Evolutionary conservation across 139 green algal genomes (phyloP), one percentile per base, ranked within the genome.

Genomic region (Haematococcus lacustris): DNA sequence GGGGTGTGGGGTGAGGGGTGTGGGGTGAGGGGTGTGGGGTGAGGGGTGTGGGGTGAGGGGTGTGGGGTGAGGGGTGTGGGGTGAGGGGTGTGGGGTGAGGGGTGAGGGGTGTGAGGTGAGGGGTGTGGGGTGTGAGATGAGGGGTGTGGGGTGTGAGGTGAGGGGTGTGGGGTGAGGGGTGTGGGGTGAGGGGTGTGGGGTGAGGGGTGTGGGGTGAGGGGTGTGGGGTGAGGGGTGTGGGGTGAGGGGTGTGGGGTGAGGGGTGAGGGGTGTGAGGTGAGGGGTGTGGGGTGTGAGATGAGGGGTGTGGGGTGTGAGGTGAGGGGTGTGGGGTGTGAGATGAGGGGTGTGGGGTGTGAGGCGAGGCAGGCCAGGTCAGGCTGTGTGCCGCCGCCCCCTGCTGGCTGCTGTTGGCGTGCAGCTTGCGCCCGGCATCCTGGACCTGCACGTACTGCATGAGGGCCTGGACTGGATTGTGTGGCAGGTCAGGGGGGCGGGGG

Each of bases 381-480:
- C 17, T 53, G 17, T 17, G 9, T 53, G 43, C 43, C 17, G 43
- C 43, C 9, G 9, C 43, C 61, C 5, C 5, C 39, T 7, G 30
- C 21, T 41, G 28, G 4, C 26, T 5, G 3, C 40, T 30, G 26
- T 5, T 38, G 3, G 3, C 5, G 21, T 67, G 32, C 23, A 35
- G 35, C 3, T 41, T 37, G 35, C 33, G 64, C 64, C 37, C 17
- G 35, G 38, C 3, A 34, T 35, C 13, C 37, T 51, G 17, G 23
- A 51, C 37, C 37, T 35, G 64, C 13, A 32, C 3, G 64, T 33
- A 13, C 51, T 40, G 38, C 66, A 38, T 17, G 69, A 68, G 38
- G 76, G 59, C 2, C 39, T 28, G 50, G 71, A 21, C 40, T 86
- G 40, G 83, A 86, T 69, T 77, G 70, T 63, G 71, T 84, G 68